Evolutionary conservation across 2,329 filamentous ascomycete species (phyloP).

Genomic region (Sporothrix schenckii): DNA sequence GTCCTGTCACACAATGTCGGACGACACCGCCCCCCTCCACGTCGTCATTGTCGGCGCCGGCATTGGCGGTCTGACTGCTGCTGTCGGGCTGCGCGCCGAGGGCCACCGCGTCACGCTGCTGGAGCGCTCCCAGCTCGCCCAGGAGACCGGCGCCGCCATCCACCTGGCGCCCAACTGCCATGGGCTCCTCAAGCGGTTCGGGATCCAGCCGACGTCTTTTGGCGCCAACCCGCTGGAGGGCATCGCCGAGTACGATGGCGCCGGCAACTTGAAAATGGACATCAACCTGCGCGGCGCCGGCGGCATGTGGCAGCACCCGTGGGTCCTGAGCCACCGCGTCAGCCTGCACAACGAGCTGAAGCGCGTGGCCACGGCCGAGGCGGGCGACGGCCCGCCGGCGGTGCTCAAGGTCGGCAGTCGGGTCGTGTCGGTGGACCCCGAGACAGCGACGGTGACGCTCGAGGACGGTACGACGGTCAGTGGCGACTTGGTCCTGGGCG

Average conservation of each 20-base stretch:
- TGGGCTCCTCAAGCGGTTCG: neutral
- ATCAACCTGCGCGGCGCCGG: neutral
- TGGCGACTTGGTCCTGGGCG: neutral
- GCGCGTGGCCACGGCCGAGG: neutral
- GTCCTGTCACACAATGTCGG: neutral
- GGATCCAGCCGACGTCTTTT: neutral
- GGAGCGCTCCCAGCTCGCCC: conserved; percentile 5
- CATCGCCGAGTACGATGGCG: conserved; percentile 4
- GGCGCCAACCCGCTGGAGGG: conserved; percentile 2
- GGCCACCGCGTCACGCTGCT: neutral
- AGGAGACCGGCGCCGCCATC: conserved; percentile 1
- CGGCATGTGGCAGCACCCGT: conserved; percentile 13
- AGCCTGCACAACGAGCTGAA: conserved; percentile 14
- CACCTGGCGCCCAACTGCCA: conserved; percentile 15
- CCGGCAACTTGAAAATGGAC: neutral
- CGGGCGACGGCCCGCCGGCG: neutral
- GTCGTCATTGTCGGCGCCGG: conserved; percentile 4
- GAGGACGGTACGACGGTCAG: neutral
- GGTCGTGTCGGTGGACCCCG: neutral
- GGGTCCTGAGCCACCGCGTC: conserved; percentile 14
- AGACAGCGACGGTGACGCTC: neutral
- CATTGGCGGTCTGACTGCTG: conserved; percentile 4
- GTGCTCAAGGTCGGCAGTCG: neutral
- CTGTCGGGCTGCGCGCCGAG: conserved; percentile 1
- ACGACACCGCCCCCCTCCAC: neutral